Conservation (phyloP, 345 rosid genomes). For the Sisymbrium altissimum region DNA sequence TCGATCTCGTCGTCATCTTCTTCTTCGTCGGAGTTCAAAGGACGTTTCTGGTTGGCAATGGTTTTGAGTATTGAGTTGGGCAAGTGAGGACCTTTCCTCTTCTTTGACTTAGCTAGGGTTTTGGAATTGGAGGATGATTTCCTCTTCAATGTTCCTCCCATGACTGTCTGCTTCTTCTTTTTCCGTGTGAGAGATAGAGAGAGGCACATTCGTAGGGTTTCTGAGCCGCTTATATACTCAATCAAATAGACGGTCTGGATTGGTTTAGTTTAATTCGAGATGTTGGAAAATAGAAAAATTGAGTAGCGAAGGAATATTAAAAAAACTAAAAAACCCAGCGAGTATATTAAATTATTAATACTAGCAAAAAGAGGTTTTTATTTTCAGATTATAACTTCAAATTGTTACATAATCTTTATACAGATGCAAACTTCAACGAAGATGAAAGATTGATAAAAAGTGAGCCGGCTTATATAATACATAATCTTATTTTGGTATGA, state of each 20-base stretch:
- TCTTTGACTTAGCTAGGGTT: constrained; percentile 19
- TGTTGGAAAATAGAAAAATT: not conserved
- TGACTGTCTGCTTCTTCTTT: not conserved
- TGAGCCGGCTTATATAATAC: too few species aligned
- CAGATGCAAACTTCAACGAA: too few species aligned
- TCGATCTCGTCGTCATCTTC: constrained; percentile 57
- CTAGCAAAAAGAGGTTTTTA: too few species aligned
- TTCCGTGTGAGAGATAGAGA: not conserved
- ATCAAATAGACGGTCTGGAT: not conserved
- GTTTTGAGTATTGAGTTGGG: constrained; percentile 56
- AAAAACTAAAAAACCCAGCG: too few species aligned
- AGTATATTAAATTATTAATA: too few species aligned
- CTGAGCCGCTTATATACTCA: not conserved
- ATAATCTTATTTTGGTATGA: too few species aligned
- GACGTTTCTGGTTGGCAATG: constrained; percentile 47
- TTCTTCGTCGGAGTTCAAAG: constrained; percentile 53
- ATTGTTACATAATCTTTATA: too few species aligned
- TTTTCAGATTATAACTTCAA: too few species aligned
- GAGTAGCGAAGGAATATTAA: too few species aligned
- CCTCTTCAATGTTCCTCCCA: constrained; percentile 23
- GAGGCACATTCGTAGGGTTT: constrained; percentile 11
- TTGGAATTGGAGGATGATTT: constrained; percentile 14
- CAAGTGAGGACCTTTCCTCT: constrained; percentile 68
- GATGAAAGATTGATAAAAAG: too few species aligned
- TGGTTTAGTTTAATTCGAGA: not conserved